Percentiles rank a stretch among this genome's conserved stretches.
phyloP scores from a whole-genome alignment of 768 basidiomycete genomes.

The Cyclocybe aegerita region DNA sequence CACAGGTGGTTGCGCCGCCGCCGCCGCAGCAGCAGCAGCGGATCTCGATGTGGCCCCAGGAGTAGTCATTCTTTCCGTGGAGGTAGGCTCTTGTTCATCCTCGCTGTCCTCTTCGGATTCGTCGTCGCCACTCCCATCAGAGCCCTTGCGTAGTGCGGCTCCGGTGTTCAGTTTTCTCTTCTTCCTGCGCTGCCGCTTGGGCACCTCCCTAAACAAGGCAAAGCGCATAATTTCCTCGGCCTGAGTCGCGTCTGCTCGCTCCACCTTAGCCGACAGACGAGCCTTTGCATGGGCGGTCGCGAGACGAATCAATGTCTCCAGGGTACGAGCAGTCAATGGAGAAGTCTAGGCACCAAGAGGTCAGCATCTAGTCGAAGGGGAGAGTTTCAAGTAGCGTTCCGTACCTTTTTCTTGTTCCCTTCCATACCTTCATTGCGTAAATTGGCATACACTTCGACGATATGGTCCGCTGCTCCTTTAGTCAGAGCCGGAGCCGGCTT shows the following conservation, averaged over 20 bases:
- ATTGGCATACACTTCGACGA: constrained; percentile 88
- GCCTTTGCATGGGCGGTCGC: constrained; percentile 98
- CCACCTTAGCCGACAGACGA: constrained; percentile 82
- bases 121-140: constrained; percentile 47
- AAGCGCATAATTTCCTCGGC: constrained; percentile 97
- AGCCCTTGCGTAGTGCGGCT: constrained; percentile 45
- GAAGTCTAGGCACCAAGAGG: constrained; percentile 66
- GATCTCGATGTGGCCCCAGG: constrained; percentile 34
- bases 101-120: constrained; percentile 39
- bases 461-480: constrained; percentile 91
- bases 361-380: constrained; percentile 2
- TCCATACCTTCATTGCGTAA: constrained; percentile 92
- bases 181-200: constrained; percentile 78
- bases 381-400: constrained; percentile 13
- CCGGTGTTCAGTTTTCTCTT: constrained; percentile 84
- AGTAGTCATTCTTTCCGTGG: constrained; percentile 50
- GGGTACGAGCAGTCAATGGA: constrained; percentile 95
- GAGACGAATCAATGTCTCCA: constrained; percentile 97
- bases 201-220: constrained; percentile 96
- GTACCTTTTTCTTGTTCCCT: constrained; percentile 83
- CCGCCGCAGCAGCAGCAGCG: constrained; percentile 21
- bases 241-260: constrained; percentile 79
- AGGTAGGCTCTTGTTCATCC: constrained; percentile 31
- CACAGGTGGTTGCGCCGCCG: constrained; percentile 33
- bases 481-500: constrained; percentile 83